phyloP scores from a whole-genome alignment of 768 basidiomycete genomes.

The Pisolithus albus region DNA sequence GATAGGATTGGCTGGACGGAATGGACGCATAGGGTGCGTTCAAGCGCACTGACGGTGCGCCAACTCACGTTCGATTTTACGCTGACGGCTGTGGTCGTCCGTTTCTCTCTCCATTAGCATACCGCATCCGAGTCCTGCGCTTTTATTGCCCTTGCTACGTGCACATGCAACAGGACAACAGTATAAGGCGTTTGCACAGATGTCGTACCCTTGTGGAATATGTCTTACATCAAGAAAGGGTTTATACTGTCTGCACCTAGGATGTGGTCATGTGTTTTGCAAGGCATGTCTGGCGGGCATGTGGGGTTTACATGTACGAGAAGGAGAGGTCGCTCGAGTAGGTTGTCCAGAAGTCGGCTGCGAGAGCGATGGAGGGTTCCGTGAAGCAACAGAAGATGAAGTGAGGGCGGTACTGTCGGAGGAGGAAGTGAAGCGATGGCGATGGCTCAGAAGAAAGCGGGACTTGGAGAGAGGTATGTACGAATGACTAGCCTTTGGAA shows the following conservation, averaged over 20 bases:
- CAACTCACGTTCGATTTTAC: conserved; percentile 1
- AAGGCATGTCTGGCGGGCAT: conserved; percentile 72
- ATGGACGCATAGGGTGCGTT: conserved; percentile 21
- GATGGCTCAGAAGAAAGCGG: conserved; percentile 67
- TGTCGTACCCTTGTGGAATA: conserved; percentile 66
- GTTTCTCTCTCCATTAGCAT: conserved; percentile 22
- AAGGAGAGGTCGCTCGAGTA: conserved; percentile 71
- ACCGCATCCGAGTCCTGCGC: conserved; percentile 48
- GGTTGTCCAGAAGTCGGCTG: conserved; percentile 78
- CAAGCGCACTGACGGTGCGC: conserved; percentile 25
- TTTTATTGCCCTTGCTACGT: conserved; percentile 43
- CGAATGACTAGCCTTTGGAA: neutral
- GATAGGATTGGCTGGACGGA: conserved; percentile 33
- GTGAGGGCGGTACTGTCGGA: conserved; percentile 64
- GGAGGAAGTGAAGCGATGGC: conserved; percentile 64
- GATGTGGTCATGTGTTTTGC: conserved; percentile 79
- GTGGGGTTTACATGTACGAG: conserved; percentile 74
- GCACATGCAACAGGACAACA: conserved; percentile 43
- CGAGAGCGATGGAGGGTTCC: conserved; percentile 45
- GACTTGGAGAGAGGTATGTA: conserved; percentile 59
- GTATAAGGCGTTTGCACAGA: conserved; percentile 50
- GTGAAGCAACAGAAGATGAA: conserved; percentile 63
- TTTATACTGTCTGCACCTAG: conserved; percentile 60
- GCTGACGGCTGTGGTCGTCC: too few relatives aligned
- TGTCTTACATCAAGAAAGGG: conserved; percentile 75